Evolutionary conservation across 805 yeast genomes (phyloP).

Genomic region (Saccharomycopsis amapae): DNA sequence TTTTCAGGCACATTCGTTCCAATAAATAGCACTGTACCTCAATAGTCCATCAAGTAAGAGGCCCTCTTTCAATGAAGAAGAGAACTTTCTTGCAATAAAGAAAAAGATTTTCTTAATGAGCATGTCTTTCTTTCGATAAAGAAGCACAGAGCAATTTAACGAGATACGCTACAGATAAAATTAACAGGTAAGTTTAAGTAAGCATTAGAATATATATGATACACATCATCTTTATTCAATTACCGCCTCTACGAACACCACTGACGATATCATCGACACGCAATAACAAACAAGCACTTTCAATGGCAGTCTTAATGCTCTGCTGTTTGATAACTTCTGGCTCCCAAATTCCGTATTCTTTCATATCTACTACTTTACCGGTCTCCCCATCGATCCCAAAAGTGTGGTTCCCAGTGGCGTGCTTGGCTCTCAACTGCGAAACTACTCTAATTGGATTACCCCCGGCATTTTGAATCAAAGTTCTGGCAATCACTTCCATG

Average conservation of each 20-base stretch:
- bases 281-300: slow-evolving; percentile 87
- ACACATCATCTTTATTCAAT: neutral
- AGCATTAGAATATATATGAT: too few species aligned
- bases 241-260: slow-evolving; percentile 62
- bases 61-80: too few species aligned
- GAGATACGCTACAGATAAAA: too few species aligned
- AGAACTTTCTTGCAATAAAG: too few species aligned
- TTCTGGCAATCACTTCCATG: slow-evolving; percentile 96
- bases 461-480: slow-evolving; percentile 95
- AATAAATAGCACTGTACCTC: too few species aligned
- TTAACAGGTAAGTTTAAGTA: too few species aligned
- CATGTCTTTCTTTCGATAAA: too few species aligned
- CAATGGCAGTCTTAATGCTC: slow-evolving; percentile 95
- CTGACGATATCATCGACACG: slow-evolving; percentile 97
- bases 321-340: slow-evolving; percentile 98
- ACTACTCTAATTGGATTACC: slow-evolving; percentile 88
- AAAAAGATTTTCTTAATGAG: too few species aligned
- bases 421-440: slow-evolving; percentile 91
- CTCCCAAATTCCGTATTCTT: slow-evolving; percentile 96
- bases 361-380: slow-evolving; percentile 94
- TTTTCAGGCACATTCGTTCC: too few species aligned
- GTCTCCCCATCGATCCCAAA: slow-evolving; percentile 92
- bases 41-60: too few species aligned
- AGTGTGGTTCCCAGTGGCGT: slow-evolving; percentile 80
- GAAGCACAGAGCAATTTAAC: too few species aligned